Base-by-base conservation (phyloP, 495 filamentous ascomycete species). In the Staphylotrichum longicolle region DNA sequence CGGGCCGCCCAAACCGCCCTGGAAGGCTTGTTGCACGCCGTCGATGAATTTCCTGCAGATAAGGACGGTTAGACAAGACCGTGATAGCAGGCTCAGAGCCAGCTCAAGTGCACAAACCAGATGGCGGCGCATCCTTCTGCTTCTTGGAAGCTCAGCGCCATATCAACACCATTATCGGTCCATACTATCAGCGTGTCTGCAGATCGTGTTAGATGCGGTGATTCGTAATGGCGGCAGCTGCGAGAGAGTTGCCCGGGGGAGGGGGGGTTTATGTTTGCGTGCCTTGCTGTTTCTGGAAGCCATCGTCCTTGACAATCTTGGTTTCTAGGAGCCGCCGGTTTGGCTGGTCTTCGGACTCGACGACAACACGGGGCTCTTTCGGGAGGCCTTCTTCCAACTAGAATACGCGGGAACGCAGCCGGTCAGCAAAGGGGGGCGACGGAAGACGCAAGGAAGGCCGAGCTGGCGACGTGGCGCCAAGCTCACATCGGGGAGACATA, bases 211-310 rank as follows among this genome's bases (percentile, higher is more conserved):
- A 81, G 66, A 54, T 1, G 34, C 12, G 12, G 14, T 1, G 14
- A 6, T 2, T 4, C 34, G 15, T 15, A 30, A 64, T 8, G 54
- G 57, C 7, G 14, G 44, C 30, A 59, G 39, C 0, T 30, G n/a
- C 48, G 14, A 47, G 57, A 20, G 11, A 30, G 20, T 27, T 27
- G 20, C 20, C 20, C 20, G 20, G 20, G 20, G 20, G 20, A 1
- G 20, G 20, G 20, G 20, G 20, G 20, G 20, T 3, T 2, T 10
- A 30, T 27, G 20, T 27, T 27, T 27, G 50, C 44, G n/a, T 80
- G 93, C 92, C 92, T 88, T 98, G 94, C 70, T 98, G 94, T 75
- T 97, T 97, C 76, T 97, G 91, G 76, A 98, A 98, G 45, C 89
- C 90, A 85, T 97, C 94, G 62, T 97, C 92, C 72, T 92, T 96